Percentiles rank a stretch among this genome's conserved stretches.
Conservation (phyloP, 179 eudicot genomes). For the Kewa caespitosa region DNA sequence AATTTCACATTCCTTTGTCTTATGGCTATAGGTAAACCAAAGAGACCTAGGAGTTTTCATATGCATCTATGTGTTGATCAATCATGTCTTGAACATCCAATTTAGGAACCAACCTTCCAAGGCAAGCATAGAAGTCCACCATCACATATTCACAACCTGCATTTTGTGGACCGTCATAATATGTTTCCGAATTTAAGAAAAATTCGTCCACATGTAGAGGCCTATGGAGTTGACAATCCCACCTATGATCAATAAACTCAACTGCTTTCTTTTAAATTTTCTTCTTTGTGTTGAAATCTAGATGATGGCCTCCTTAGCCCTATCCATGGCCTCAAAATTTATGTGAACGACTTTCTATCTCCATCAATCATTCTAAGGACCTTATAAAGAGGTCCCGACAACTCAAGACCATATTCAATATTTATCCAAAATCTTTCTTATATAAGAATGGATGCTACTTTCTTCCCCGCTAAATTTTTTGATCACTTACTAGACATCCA, state of each 20-base stretch:
- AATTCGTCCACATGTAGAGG: not conserved
- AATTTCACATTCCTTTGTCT: not conserved
- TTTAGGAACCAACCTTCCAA: not conserved
- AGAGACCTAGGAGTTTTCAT: not conserved
- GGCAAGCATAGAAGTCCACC: not conserved
- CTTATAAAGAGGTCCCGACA: not conserved
- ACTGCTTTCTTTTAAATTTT: not conserved
- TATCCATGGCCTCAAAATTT: not conserved
- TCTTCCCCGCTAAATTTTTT: not conserved
- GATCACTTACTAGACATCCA: slow-evolving; percentile 14
- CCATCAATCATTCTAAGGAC: not conserved
- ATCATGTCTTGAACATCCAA: not conserved
- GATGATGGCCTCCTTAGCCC: not conserved
- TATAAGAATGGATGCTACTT: not conserved
- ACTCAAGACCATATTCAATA: not conserved
- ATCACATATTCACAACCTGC: not conserved
- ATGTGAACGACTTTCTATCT: not conserved
- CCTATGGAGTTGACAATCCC: not conserved
- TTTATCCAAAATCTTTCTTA: not conserved
- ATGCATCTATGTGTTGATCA: not conserved
- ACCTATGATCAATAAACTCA: not conserved
- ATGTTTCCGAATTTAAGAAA: not conserved
- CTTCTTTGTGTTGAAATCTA: not conserved
- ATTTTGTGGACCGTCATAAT: not conserved
- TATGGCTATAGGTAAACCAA: not conserved